Evolutionary conservation across 2,329 filamentous ascomycete species (phyloP), one percentile per base, ranked within the genome.

Genomic region (Colletotrichum sp.): DNA sequence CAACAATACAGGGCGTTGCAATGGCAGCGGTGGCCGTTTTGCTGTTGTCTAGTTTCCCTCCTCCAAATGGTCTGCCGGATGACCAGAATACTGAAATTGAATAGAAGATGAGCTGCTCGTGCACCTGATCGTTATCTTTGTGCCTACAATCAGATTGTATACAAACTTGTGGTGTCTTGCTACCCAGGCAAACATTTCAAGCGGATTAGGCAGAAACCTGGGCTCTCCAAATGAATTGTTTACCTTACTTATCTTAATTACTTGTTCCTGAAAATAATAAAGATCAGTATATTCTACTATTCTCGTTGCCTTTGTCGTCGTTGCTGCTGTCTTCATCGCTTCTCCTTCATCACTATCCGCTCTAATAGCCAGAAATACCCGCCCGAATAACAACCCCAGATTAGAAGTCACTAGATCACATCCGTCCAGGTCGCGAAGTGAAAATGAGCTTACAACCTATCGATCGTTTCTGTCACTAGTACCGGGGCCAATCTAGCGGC

Each of bases 251-350:
- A 26, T 6, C 26, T 26, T 26, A 6, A 26, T 6, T 26, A 26
- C 5, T 6, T 26, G 26, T 26, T 6, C 5, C 5, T 26, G 26
- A 26, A 26, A 26, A 26, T 6, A 6, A 26, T 26, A 26, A 26
- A 26, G 2, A 26, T 2, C 26, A 2, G 26, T 26, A 2, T 2
- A 26, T 26, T 26, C 2, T 18, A 10, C 8, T 44, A 44, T 3
- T 5, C 16, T 18, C 1, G 34, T 16, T 16, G 0, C 7, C 15
- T 0, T 36, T 39, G 15, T 16, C 7, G 15, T 9, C 39, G 39
- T n/a, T 44, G 36, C 36, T 44, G 8, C 36, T 44, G 8, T 44
- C 36, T 13, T 6, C 8, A 18, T n/a, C 5, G 39, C 39, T 44
- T n/a, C 39, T 44, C 0, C 39, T 44, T n/a, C 18, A 44, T 18